A percentile compares a stretch with the other conserved stretches of the same genome.
Evolutionary conservation across 163 green algal species (phyloP).

Genomic region (Scenedesmus sp.): DNA sequence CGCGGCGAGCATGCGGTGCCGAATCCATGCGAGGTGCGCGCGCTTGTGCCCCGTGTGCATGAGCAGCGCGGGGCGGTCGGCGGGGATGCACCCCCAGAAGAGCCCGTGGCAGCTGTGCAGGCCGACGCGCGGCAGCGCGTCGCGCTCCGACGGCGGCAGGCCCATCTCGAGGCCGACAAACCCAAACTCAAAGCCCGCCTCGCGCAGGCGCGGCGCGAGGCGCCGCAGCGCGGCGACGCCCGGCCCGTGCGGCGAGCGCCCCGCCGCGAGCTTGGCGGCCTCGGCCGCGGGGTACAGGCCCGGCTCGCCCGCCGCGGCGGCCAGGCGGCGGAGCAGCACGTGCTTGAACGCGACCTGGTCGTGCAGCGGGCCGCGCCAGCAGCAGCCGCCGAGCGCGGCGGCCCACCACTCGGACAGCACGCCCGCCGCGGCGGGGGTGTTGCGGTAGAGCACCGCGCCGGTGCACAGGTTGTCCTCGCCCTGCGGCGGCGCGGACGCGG

Average conservation of each 20-base stretch:
- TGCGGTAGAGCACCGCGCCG: conserved; percentile 10
- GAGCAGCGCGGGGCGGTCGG: neutral
- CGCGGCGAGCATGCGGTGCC: conserved; percentile 13
- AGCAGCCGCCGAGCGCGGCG: neutral
- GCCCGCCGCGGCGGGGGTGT: neutral
- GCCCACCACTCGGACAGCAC: neutral
- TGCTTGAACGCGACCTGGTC: conserved; percentile 10
- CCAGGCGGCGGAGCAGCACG: neutral
- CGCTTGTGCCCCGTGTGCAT: conserved; percentile 17
- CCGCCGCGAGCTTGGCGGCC: no score
- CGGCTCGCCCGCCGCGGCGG: no score
- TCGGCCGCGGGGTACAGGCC: no score
- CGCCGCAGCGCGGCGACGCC: neutral
- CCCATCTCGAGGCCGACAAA: neutral
- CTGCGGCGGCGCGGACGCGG: no score
- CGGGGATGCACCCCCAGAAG: neutral
- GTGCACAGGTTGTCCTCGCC: conserved; percentile 12
- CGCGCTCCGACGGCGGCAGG: no score
- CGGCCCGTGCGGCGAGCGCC: no score
- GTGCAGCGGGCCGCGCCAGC: conserved; percentile 4
- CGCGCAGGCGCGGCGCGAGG: neutral
- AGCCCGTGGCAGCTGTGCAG: conserved; percentile 7
- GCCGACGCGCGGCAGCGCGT: neutral
- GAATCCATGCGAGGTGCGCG: neutral
- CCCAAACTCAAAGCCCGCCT: neutral